Evolutionary conservation across 2,329 filamentous ascomycete species (phyloP), one percentile per base, ranked within the genome.

Genomic region (Emmonsia crescens): DNA sequence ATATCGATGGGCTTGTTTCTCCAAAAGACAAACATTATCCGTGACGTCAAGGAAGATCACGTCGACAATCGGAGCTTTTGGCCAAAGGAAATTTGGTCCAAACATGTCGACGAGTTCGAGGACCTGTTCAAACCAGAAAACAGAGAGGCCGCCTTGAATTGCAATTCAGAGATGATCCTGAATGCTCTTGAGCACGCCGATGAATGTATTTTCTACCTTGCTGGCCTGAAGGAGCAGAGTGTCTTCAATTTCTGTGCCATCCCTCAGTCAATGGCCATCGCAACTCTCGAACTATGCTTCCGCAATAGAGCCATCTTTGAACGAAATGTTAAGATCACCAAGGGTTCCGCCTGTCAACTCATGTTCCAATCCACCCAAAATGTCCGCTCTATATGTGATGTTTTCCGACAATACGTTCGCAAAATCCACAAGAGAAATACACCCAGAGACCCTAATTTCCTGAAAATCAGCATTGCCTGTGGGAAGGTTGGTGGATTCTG

Each of bases 191-290:
- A 86, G 71, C 89, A 96, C 68, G 88, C 84, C 4, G 91, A 96
- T 66, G 91, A 97, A 72, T 97, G 93, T 73, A 78, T 99, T n/a
- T 96, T 92, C 80, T 99, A 97, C 78, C 91, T 99, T 79, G 93
- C 93, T 5, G 94, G 89, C 55, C 85, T 99, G 66, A 87, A 88
- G 67, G 94, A 99, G 72, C 94, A 99, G 79, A 96, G 91, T 72
- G 91, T 96, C 31, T 99, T 99, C 85, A 99, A 99, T 82, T 99
- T 99, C 75, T 91, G 91, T 56, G 93, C 93, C 61, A 99, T 99
- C 66, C 94, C 94, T 2, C 94, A 99, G 76, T 82, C 86, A 66
- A 99, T 99, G 94, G 94, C 93, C 60, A 96, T 99, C 73, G 93
- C 94, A 9, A 97, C 93, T 0, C 79, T 97, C 49, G 92, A 96